Evolutionary conservation across 164 flowering plant species (phyloP), one percentile per base, ranked within the genome.

Genomic region (Protea cynaroides): DNA sequence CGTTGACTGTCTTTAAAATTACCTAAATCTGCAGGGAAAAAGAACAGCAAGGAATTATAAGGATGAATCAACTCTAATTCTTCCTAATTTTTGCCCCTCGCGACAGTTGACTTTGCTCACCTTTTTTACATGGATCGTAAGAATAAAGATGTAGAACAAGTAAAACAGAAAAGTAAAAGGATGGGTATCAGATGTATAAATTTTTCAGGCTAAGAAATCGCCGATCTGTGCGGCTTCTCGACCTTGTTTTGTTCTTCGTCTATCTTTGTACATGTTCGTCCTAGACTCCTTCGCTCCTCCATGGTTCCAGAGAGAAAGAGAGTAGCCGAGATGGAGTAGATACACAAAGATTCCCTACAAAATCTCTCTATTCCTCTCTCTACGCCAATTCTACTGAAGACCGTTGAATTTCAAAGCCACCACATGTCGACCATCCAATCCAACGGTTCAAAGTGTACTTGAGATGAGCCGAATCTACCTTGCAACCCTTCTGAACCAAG

Each of bases 131-230:
- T 22, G 95, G 95, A 61, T 67, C 69, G 73, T 84, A 83, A 51
- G 95, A 88, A 63, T 65, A 73, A 75, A 88, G 84, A 55, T 80
- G 86, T 59, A 88, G 90, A 63, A 86, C 43, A 65, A 86, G 76
- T 71, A 88, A n/a, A 79, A 74, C 92, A 88, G 70, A 83, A 23
- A 61, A 88, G 61, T 0, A 79, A 82, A 65, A 88, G 83, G 29
- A 85, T 25, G 0, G 96, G 96, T 17, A 86, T 83, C 57, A 82
- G 69, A 72, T 88, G 96, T 53, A 88, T 76, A 57, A 78, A 66
- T 58, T 68, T 80, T 58, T 85, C 82, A 8, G 80, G 66, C 8
- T 37, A 61, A 14, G 62, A 46, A 60, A 54, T 37, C 18, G 65
- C 54, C 24, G 80, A 47, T 11, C 75, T 75, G 65, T 62, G 79